Conservation (phyloP, 345 rosid species). For the Dimocarpus longan region DNA sequence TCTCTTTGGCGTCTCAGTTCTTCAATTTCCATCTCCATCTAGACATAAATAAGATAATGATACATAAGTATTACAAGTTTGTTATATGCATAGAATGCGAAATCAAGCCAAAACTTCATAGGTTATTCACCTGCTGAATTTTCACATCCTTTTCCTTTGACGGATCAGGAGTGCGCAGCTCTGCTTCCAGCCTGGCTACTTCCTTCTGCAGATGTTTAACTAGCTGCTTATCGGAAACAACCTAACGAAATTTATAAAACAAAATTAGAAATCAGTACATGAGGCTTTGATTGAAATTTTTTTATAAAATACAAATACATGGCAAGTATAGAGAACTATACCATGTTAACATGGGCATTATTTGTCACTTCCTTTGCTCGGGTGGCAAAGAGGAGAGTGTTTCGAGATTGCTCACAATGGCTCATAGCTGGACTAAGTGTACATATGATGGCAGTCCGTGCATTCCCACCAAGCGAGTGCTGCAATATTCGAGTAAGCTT, state of each 20-base stretch:
- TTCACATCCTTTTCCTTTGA: constrained; percentile 81
- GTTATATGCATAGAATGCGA: not conserved
- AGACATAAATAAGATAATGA: constrained; percentile 19
- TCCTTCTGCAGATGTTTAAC: constrained; percentile 99
- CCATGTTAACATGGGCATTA: constrained; percentile 98
- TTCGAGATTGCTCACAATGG: constrained; percentile 97
- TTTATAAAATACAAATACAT: not conserved
- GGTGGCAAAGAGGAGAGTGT: constrained; percentile 92
- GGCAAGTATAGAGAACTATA: constrained; percentile 34
- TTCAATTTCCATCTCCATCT: constrained; percentile 98
- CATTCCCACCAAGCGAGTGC: constrained; percentile 99
- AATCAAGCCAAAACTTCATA: constrained; percentile 11
- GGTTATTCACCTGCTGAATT: constrained; percentile 71
- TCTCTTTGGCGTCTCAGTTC: constrained; percentile 90
- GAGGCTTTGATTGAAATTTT: not conserved
- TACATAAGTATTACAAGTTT: constrained; percentile 17
- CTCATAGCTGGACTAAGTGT: constrained; percentile 90
- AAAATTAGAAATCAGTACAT: not conserved
- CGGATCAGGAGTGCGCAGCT: constrained; percentile 92
- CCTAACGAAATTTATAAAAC: constrained; percentile 39
- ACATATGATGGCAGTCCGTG: constrained; percentile 97
- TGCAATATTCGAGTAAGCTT: constrained; percentile 97
- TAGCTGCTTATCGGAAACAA: constrained; percentile 94
- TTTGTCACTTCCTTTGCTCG: constrained; percentile 99
- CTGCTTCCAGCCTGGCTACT: constrained; percentile 97